phyloP scores from a whole-genome alignment of 176 grass and related monocot genomes.

The Hyparrhenia diplandra region DNA sequence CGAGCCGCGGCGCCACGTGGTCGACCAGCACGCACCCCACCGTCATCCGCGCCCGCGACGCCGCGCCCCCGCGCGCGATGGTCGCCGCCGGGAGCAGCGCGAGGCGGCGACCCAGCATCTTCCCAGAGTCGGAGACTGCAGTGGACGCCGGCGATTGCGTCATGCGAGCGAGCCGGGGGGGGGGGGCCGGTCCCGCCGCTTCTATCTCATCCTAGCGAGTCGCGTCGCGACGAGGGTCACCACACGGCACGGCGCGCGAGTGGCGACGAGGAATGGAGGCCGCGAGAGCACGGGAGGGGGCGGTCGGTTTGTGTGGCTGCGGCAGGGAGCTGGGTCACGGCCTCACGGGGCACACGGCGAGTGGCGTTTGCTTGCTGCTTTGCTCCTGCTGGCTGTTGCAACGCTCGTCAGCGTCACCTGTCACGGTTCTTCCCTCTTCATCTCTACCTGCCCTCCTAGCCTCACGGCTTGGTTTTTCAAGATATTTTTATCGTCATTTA shows the following conservation, averaged over 20 bases:
- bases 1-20: constrained; percentile 55
- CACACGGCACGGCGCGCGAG: constrained; percentile 16
- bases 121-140: constrained; percentile 36
- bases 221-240: constrained; percentile 10
- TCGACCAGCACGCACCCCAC: constrained; percentile 65
- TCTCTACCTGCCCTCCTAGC: not conserved
- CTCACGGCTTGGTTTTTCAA: not conserved
- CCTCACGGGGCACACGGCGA: not conserved
- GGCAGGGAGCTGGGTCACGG: constrained; percentile 13
- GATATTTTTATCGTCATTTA: constrained; percentile 6
- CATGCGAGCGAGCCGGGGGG: constrained; percentile 31
- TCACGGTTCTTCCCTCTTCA: not conserved
- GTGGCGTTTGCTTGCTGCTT: constrained; percentile 12
- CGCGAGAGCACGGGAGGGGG: too few relatives aligned
- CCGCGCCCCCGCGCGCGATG: not conserved
- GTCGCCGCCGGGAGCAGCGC: constrained; percentile 34
- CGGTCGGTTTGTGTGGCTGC: constrained; percentile 58
- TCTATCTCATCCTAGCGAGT: constrained; percentile 42
- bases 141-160: constrained; percentile 44
- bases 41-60: constrained; percentile 42
- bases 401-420: not conserved
- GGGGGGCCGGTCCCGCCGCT: not conserved
- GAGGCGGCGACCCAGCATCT: constrained; percentile 57
- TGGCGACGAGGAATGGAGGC: constrained; percentile 34
- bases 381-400: constrained; percentile 6